These are phyloP conservation scores for Monilinia polystroma DNA, from an alignment of 2,329 filamentous ascomycete species.

Conservation along the genomic window DNA sequence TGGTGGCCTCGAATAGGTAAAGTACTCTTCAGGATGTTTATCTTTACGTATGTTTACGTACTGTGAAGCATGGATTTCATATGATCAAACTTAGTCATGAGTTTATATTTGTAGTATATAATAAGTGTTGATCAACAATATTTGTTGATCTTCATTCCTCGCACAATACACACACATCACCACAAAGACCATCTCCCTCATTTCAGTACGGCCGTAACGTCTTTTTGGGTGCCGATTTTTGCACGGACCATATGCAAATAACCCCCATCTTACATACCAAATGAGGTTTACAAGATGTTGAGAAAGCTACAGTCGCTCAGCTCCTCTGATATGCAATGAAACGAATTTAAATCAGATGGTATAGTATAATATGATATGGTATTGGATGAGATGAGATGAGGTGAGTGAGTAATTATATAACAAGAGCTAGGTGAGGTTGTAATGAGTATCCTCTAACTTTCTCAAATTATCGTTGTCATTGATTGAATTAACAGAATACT, in stretches of 20 bases:
- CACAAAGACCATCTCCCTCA: too few relatives aligned
- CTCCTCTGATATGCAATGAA: background rate
- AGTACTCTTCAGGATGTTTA: background rate
- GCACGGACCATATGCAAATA: background rate
- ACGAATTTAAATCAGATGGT: background rate
- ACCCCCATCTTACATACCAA: background rate
- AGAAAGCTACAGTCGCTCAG: background rate
- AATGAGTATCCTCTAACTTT: constrained; percentile 1
- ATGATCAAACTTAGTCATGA: too few relatives aligned
- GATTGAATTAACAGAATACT: background rate
- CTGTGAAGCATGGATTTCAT: too few relatives aligned
- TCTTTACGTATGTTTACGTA: too few relatives aligned
- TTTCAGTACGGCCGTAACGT: too few relatives aligned
- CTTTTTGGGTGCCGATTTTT: background rate
- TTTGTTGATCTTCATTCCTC: too few relatives aligned
- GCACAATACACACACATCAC: too few relatives aligned
- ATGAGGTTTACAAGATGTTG: constrained; percentile 15
- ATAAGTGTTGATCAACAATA: too few relatives aligned
- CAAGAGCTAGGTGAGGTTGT: background rate
- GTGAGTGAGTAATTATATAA: constrained; percentile 4
- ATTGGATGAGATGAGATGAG: background rate
- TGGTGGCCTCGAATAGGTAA: background rate
- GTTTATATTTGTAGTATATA: too few relatives aligned
- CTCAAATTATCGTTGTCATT: background rate
- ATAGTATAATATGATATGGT: background rate